Conservation (phyloP, 768 basidiomycete genomes). For the Gloeopeniophorella convolvens region DNA sequence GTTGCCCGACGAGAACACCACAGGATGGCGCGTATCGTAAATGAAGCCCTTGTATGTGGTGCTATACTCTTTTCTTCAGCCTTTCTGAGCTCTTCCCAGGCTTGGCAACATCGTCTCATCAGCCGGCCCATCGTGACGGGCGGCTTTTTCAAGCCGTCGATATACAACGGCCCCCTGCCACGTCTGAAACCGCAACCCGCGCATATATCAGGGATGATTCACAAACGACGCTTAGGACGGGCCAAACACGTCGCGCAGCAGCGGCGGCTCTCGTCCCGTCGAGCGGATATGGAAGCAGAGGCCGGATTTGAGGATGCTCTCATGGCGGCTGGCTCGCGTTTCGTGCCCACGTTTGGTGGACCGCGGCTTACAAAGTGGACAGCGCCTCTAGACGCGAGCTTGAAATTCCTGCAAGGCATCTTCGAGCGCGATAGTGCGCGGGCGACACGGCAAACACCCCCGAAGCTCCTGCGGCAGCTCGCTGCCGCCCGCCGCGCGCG, state of each 20-base stretch:
- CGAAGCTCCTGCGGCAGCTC: conserved; percentile 42
- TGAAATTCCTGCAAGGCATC: conserved; percentile 29
- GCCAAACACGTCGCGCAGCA: conserved; percentile 39
- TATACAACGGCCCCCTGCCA: conserved; percentile 66
- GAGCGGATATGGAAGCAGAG: conserved; percentile 34
- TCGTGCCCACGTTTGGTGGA: conserved; percentile 22
- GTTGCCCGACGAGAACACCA: conserved; percentile 42
- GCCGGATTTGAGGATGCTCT: conserved; percentile 32
- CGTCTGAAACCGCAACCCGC: conserved; percentile 74
- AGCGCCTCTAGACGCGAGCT: conserved; percentile 30
- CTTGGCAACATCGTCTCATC: conserved; percentile 46
- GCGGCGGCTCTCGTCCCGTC: conserved; percentile 29
- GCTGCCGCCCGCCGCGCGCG: conserved; percentile 54
- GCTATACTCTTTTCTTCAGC: not conserved
- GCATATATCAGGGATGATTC: conserved; percentile 66
- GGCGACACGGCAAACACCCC: conserved; percentile 36
- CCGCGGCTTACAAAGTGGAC: conserved; percentile 26
- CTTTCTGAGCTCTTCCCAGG: conserved; percentile 32
- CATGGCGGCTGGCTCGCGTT: not conserved
- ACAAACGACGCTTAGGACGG: conserved; percentile 36
- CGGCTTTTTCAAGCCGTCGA: conserved; percentile 54
- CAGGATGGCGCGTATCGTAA: conserved; percentile 39
- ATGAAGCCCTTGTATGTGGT: conserved; percentile 46
- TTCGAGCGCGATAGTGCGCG: conserved; percentile 40
- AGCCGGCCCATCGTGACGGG: conserved; percentile 69